Evolutionary conservation across 2,329 filamentous ascomycete genomes (phyloP).

Genomic region (Blastomyces gilchristii): DNA sequence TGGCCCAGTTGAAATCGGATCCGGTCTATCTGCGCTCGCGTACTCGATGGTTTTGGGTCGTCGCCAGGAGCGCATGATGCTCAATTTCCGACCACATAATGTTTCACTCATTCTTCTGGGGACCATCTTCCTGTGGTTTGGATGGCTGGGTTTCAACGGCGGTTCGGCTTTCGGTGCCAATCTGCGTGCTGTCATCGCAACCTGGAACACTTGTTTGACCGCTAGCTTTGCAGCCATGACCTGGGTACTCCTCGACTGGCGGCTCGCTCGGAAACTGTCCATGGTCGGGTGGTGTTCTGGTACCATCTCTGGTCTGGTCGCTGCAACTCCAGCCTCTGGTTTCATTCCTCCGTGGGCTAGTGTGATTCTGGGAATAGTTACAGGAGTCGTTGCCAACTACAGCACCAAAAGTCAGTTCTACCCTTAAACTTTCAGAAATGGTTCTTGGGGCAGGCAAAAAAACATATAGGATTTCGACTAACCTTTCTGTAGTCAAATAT

Average conservation of each 20-base stretch:
- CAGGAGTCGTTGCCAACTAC: conserved; percentile 67
- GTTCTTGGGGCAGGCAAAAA: background rate
- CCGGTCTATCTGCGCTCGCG: conserved; percentile 82
- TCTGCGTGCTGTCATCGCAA: conserved; percentile 86
- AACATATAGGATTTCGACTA: conserved; percentile 7
- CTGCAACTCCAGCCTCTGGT: conserved; percentile 74
- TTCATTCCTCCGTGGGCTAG: conserved; percentile 61
- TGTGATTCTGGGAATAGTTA: conserved; percentile 50
- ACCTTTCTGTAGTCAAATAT: conserved; percentile 47
- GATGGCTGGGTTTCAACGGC: conserved; percentile 98
- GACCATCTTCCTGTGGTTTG: conserved; percentile 93
- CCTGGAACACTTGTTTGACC: conserved; percentile 94
- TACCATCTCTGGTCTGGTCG: conserved; percentile 74
- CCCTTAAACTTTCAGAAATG: conserved; percentile 16
- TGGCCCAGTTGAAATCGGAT: conserved; percentile 93
- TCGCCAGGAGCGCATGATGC: conserved; percentile 98
- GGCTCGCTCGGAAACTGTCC: conserved; percentile 87
- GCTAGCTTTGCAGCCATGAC: conserved; percentile 86
- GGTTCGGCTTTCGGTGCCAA: conserved; percentile 91
- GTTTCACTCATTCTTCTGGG: conserved; percentile 94
- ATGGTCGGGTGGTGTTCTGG: conserved; percentile 91
- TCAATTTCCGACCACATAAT: conserved; percentile 99
- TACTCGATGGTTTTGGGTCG: conserved; percentile 94
- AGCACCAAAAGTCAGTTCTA: conserved; percentile 66
- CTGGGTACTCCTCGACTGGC: conserved; percentile 93